A percentile compares a stretch with the other conserved stretches of the same genome.
Conservation (phyloP, 1,284 basidiomycete species). For the Trichosporon asahii region DNA sequence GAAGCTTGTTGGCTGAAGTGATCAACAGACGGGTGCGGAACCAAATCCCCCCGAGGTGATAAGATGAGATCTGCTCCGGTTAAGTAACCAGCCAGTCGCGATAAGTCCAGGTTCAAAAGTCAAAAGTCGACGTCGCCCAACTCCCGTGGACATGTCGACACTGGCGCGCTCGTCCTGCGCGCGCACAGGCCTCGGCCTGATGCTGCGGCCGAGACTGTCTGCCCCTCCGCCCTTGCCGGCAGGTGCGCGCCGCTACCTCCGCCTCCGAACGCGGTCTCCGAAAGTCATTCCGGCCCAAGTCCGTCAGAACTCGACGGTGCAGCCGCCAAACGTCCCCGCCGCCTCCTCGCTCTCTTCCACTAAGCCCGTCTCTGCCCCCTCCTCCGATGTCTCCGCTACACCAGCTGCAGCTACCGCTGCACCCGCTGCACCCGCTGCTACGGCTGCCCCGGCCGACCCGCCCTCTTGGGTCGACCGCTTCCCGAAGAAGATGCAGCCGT, state of each 20-base stretch:
- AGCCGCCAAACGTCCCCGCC: background rate
- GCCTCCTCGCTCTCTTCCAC: too few relatives aligned
- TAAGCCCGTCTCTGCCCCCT: background rate
- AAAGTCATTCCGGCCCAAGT: background rate
- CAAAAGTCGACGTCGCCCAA: background rate
- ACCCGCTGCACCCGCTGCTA: background rate
- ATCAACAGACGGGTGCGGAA: background rate
- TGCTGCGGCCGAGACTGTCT: background rate
- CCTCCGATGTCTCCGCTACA: background rate
- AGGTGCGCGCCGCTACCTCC: background rate
- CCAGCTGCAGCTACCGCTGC: background rate
- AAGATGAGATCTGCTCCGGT: background rate
- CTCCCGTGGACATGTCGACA: background rate
- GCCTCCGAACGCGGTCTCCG: background rate
- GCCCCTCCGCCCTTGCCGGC: too few relatives aligned
- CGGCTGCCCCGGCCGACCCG: background rate
- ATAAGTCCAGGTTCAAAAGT: background rate
- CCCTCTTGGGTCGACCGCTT: constrained; percentile 30
- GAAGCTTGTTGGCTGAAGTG: background rate
- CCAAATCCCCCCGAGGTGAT: background rate
- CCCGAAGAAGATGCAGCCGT: constrained; percentile 58
- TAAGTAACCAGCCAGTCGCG: background rate
- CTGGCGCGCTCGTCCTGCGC: constrained; percentile 26
- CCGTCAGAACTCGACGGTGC: background rate
- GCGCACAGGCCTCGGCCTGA: constrained; percentile 20